Evolutionary conservation across 805 yeast species (phyloP), one percentile per base, ranked within the genome.

Genomic region (Wickerhamomyces xylosicus): DNA sequence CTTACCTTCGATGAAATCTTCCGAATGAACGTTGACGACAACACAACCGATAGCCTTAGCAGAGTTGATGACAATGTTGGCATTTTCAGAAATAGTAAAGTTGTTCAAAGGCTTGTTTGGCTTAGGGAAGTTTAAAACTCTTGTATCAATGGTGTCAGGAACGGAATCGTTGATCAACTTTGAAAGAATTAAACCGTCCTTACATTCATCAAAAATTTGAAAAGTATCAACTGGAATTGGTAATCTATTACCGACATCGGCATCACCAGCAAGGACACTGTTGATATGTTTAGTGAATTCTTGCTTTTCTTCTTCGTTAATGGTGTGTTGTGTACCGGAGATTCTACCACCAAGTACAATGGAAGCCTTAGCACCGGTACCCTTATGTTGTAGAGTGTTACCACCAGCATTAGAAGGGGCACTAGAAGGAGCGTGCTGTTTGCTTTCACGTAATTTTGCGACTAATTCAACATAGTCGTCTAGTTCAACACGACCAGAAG

Each of bases 11-110:
- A 85, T 80, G 39, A 89, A 85, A 59, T 87, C 96, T 58, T 87
- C 96, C 14, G 97, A 84, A 52, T 90, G 97, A 37, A 92, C 97
- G 57, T 92, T 92, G 37, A 92, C 97, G 37, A 92, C 97, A 41
- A 92, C 84, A 71, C 97, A 90, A 17, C 98, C 98, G 63, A 92
- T 92, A 38, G 97, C 98, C 66, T 92, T 92, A 22, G 98, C 98
- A 3, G 98, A 92, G 62, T 92, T 92, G 63, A 92, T 85, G 31
- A 92, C 97, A 48, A 92, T 89, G 64, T 92, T 92, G 39, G 97
- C 96, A 63, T 92, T 92, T 66, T 92, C 98, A 48, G 84, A 75
- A 79, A 94, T 90, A 47, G 89, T 92, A 71, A 92, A 92, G 57
- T 86, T 85, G 69, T 92, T 92, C 58, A 92, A 72, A 15, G 73